A percentile compares a stretch with the other conserved stretches of the same genome.
Evolutionary conservation across 2,329 filamentous ascomycete species (phyloP).

Genomic region (Cladophialophora immunda): DNA sequence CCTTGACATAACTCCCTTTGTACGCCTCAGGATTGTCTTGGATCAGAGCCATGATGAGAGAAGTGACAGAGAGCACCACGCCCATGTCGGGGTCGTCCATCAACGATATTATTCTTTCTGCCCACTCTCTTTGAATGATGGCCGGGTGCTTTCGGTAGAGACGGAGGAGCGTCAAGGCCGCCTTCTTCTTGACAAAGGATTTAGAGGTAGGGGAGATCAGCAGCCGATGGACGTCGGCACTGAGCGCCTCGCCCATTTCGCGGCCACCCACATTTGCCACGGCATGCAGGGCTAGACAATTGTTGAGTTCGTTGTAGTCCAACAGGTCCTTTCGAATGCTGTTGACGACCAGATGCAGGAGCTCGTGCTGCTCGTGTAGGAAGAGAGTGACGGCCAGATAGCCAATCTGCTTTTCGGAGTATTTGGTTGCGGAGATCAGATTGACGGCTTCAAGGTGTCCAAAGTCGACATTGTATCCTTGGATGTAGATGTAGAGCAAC

Average conservation of each 20-base stretch:
- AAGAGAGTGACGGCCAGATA: conserved; percentile 98
- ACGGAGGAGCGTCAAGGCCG: conserved; percentile 88
- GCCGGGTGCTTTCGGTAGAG: conserved; percentile 93
- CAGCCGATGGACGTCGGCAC: conserved; percentile 88
- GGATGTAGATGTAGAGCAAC: conserved; percentile 97
- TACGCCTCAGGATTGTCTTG: conserved; percentile 96
- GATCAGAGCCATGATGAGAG: conserved; percentile 89
- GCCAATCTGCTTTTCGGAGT: conserved; percentile 99
- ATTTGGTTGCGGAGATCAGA: conserved; percentile 94
- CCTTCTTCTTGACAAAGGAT: conserved; percentile 99
- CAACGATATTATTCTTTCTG: conserved; percentile 95
- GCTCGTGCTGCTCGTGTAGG: conserved; percentile 94
- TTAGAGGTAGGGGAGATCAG: conserved; percentile 95
- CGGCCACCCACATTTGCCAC: conserved; percentile 97
- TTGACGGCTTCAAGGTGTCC: conserved; percentile 98
- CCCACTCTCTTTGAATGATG: conserved; percentile 96
- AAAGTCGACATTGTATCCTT: conserved; percentile 99
- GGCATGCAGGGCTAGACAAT: conserved; percentile 93
- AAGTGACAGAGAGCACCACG: conserved; percentile 93
- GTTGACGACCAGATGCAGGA: conserved; percentile 95
- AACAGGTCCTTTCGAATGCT: conserved; percentile 96
- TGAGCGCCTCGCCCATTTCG: conserved; percentile 96
- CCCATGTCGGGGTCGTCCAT: conserved; percentile 97
- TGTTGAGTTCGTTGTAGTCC: conserved; percentile 96
- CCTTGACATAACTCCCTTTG: conserved; percentile 92